Evolutionary conservation across 495 filamentous ascomycete species (phyloP).

Genomic region (Tuber indicum): DNA sequence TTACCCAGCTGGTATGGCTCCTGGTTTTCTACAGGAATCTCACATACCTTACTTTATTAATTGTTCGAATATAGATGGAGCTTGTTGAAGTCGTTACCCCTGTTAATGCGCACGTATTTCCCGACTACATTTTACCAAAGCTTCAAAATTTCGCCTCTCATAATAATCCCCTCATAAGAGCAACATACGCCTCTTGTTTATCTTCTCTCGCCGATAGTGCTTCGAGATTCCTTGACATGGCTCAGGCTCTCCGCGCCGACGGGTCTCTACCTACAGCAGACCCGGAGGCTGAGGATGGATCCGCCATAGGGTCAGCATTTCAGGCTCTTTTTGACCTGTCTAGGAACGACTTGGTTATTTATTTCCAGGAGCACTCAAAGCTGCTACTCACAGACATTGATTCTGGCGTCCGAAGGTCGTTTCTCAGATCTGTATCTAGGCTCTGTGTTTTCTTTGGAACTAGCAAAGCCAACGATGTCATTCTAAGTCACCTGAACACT

Average conservation of each 20-base stretch:
- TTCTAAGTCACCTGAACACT: conserved; percentile 91
- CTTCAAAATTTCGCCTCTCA: conserved; percentile 64
- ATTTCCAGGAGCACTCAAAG: conserved; percentile 85
- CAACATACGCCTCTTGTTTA: conserved; percentile 87
- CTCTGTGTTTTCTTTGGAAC: conserved; percentile 95
- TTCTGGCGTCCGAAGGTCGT: conserved; percentile 81
- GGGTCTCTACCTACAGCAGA: conserved; percentile 71
- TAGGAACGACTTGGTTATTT: conserved; percentile 63
- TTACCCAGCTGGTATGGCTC: conserved; percentile 64
- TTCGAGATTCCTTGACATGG: conserved; percentile 77
- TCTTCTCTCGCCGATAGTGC: conserved; percentile 88
- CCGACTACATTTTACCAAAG: conserved; percentile 85
- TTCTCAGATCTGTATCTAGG: conserved; percentile 85
- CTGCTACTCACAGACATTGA: conserved; percentile 79
- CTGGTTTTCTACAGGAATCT: background rate
- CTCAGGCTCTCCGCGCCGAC: conserved; percentile 77
- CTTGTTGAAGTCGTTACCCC: conserved; percentile 82
- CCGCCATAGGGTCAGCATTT: conserved; percentile 54
- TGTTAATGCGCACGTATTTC: conserved; percentile 90
- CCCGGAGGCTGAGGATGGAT: conserved; percentile 70
- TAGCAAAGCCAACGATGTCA: conserved; percentile 80
- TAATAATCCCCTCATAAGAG: conserved; percentile 63
- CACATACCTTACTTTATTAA: conserved; percentile 8
- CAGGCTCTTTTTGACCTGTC: conserved; percentile 79
- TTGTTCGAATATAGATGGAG: conserved; percentile 51